Conservation (phyloP, 176 grass and related monocot species). For the Musa itinerans region DNA sequence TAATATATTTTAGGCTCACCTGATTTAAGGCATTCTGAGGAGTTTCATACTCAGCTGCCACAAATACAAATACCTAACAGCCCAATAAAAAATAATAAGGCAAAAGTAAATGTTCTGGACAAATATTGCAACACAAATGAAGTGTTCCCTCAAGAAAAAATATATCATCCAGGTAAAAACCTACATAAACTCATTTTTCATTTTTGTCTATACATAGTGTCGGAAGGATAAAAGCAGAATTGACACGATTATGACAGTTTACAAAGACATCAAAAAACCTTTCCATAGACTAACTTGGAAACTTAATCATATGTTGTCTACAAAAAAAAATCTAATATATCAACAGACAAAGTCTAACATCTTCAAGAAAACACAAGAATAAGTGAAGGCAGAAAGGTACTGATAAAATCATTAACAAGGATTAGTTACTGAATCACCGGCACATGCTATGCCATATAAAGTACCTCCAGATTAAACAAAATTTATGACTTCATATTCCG, state of each 20-base stretch:
- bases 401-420: not conserved
- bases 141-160: not conserved
- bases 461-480: not conserved
- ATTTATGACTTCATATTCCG: not conserved
- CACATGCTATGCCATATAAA: not conserved
- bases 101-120: not conserved
- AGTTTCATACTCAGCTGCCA: conserved; percentile 92
- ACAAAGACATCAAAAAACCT: no score
- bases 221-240: no score
- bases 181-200: no score
- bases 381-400: no score
- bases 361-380: no score
- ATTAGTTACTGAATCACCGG: not conserved
- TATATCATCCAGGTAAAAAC: not conserved
- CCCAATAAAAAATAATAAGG: not conserved
- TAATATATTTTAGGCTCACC: conserved; percentile 27
- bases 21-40: conserved; percentile 86
- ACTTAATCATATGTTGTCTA: not conserved
- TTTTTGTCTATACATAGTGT: no score
- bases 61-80: conserved; percentile 93
- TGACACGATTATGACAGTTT: no score
- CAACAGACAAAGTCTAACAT: not conserved
- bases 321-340: not conserved
- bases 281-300: not conserved
- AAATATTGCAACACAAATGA: not conserved